Evolutionary conservation across 1,284 basidiomycete species (phyloP).

Genomic region (Tylopilus sp.): DNA sequence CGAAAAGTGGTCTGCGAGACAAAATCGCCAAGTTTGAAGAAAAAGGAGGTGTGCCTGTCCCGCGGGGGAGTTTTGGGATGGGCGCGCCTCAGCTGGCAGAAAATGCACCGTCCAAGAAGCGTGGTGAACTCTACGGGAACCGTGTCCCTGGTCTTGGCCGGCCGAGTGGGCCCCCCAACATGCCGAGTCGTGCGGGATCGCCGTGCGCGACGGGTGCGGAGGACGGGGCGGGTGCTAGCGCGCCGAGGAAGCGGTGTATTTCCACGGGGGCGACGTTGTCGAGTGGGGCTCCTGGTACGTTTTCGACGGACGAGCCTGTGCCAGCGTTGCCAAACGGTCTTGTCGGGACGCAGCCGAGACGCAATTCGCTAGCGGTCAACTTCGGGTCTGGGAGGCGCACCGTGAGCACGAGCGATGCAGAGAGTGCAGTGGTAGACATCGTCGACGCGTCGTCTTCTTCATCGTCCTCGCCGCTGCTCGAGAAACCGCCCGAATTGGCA

Average conservation of each 20-base stretch:
- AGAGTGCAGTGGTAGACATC: not conserved
- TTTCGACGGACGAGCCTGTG: conserved; percentile 34
- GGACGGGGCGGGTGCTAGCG: conserved; percentile 4
- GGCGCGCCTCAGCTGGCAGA: conserved; percentile 67
- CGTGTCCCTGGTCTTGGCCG: conserved; percentile 63
- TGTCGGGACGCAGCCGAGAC: conserved; percentile 18
- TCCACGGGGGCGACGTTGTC: conserved; percentile 40
- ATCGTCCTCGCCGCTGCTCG: conserved; percentile 4
- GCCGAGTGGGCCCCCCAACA: conserved; percentile 41
- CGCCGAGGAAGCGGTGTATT: conserved; percentile 43
- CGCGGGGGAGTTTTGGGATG: no score
- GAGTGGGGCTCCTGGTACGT: conserved; percentile 7
- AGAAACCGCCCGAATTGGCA: conserved; percentile 17
- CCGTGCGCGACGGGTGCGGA: conserved; percentile 27
- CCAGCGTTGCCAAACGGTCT: conserved; percentile 36
- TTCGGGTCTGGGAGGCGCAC: conserved; percentile 32
- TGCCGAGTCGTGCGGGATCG: conserved; percentile 30
- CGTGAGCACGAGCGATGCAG: conserved; percentile 24
- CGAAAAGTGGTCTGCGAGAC: conserved; percentile 65
- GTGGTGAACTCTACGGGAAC: conserved; percentile 79
- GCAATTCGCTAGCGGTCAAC: conserved; percentile 42
- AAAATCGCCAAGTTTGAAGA: conserved; percentile 83
- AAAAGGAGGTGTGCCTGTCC: conserved; percentile 77
- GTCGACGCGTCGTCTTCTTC: conserved; percentile 10
- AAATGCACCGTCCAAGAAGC: conserved; percentile 56